Evolutionary conservation across 2,329 filamentous ascomycete species (phyloP).

Genomic region (Talaromyces sp.): DNA sequence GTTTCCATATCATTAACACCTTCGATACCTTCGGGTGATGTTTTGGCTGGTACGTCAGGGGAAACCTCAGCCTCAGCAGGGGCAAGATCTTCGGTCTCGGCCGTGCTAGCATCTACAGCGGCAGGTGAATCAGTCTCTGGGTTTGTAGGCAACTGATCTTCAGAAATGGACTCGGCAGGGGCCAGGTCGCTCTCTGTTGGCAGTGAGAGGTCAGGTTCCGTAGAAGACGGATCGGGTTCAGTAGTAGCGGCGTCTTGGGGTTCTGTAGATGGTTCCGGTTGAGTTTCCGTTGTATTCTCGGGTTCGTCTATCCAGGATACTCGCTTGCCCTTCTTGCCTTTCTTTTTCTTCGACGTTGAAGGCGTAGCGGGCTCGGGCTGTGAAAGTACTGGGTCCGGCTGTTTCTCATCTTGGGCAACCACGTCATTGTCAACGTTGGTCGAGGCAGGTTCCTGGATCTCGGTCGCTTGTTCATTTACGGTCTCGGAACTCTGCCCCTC

Average conservation of each 20-base stretch:
- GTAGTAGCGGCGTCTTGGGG: background rate
- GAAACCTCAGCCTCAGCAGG: background rate
- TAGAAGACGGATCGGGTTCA: background rate
- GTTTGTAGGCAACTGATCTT: background rate
- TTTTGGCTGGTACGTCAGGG: background rate
- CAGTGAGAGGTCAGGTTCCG: background rate
- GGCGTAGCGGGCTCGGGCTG: background rate
- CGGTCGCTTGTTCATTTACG: background rate
- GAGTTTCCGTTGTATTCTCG: background rate
- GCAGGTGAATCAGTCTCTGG: background rate
- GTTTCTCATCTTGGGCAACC: background rate
- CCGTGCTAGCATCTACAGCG: background rate
- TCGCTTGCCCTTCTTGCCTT: constrained; percentile 36
- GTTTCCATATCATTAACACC: background rate
- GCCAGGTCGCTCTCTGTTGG: background rate
- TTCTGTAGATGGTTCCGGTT: background rate
- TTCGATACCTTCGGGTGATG: background rate
- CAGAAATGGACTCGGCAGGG: background rate
- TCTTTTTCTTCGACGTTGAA: constrained; percentile 34
- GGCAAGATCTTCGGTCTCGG: background rate
- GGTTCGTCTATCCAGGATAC: constrained; percentile 17
- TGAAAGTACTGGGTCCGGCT: background rate
- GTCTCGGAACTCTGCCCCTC: background rate
- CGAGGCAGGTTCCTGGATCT: background rate
- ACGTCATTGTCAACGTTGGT: background rate